phyloP scores from a whole-genome alignment of 108 stramenopile genomes.

The Aurantiochytrium sp. region DNA sequence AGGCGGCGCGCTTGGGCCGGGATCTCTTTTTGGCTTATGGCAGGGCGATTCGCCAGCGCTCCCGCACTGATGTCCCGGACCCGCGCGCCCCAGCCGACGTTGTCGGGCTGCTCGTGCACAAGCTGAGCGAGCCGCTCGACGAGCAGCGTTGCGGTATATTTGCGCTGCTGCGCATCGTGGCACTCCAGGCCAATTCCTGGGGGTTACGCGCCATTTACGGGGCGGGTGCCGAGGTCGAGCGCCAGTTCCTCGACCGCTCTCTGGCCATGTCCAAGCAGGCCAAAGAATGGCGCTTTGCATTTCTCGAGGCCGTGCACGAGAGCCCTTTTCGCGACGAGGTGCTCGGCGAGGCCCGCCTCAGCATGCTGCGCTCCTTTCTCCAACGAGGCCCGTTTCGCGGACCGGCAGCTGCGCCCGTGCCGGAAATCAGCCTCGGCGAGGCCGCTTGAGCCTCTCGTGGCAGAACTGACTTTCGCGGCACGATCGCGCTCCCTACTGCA shows the following conservation, averaged over 20 bases:
- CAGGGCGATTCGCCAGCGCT: not conserved
- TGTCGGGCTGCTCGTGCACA: not conserved
- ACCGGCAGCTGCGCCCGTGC: not conserved
- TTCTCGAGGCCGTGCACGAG: constrained; percentile 1
- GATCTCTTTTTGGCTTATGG: not conserved
- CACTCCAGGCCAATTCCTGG: not conserved
- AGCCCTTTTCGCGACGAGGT: constrained; percentile 8
- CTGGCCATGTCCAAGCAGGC: not conserved
- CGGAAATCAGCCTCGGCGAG: not conserved
- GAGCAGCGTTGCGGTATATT: constrained; percentile 5
- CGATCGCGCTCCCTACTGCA: not conserved
- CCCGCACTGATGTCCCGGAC: not conserved
- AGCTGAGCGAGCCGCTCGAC: not conserved
- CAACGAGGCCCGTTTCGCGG: not conserved
- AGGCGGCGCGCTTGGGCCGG: not conserved
- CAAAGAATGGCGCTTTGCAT: constrained; percentile 16
- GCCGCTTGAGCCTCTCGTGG: not conserved
- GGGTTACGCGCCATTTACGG: not conserved
- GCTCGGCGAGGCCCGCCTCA: not conserved
- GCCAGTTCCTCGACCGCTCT: not conserved
- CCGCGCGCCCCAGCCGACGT: not conserved
- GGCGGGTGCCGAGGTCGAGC: not conserved
- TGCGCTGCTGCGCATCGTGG: constrained; percentile 1
- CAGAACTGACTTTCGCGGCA: not conserved
- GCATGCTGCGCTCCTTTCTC: not conserved